phyloP scores from a whole-genome alignment of 768 basidiomycete species.

The Phylloporus sp. region DNA sequence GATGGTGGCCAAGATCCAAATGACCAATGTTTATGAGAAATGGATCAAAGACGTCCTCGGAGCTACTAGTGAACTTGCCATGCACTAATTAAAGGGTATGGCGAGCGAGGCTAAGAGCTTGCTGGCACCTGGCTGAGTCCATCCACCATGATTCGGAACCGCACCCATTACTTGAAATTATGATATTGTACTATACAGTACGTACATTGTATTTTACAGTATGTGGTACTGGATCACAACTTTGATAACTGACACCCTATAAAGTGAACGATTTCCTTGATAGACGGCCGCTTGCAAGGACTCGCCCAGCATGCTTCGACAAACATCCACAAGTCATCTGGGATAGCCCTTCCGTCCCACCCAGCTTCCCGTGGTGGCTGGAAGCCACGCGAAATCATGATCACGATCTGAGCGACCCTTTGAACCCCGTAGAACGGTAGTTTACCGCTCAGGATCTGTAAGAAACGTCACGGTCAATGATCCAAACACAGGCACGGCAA shows the following conservation, averaged over 20 bases:
- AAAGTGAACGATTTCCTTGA: constrained; percentile 11
- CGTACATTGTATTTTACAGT: too few species aligned
- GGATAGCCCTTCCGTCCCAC: constrained; percentile 24
- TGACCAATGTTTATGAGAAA: too few species aligned
- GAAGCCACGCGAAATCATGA: constrained; percentile 13
- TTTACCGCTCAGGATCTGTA: constrained; percentile 22
- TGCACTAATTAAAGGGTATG: too few species aligned
- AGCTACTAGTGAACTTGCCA: too few species aligned
- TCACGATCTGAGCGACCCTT: constrained; percentile 21
- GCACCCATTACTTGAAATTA: too few species aligned
- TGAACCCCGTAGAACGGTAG: constrained; percentile 20
- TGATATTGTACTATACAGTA: too few species aligned
- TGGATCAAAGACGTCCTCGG: too few species aligned
- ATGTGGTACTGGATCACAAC: too few species aligned
- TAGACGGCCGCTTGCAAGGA: constrained; percentile 16
- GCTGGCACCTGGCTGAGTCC: too few species aligned
- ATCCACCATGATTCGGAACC: too few species aligned
- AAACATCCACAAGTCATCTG: constrained; percentile 21
- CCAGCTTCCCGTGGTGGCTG: constrained; percentile 8
- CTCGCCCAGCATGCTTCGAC: constrained; percentile 21
- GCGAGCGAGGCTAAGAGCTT: too few species aligned
- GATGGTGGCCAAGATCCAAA: too few species aligned
- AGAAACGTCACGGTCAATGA: not conserved
- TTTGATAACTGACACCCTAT: constrained; percentile 1
- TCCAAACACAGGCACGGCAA: not conserved